Conservation (phyloP, 73 alveolate species). For the Tetrahymena elliotti region DNA sequence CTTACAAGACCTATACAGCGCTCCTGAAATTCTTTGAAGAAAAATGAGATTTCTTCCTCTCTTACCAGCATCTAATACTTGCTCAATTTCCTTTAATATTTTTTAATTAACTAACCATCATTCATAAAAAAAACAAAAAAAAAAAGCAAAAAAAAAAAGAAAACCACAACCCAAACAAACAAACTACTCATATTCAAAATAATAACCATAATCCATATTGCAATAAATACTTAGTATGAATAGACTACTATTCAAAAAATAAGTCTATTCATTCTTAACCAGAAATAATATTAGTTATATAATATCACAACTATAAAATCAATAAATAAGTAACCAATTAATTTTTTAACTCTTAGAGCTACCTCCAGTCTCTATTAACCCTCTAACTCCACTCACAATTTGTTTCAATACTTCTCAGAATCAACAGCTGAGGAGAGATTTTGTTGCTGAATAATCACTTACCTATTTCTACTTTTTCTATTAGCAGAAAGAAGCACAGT, state of each 20-base stretch:
- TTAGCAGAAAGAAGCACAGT: neutral
- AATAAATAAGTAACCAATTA: neutral
- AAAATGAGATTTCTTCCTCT: neutral
- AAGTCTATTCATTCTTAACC: neutral
- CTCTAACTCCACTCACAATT: neutral
- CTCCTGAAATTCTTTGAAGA: neutral
- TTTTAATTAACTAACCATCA: neutral
- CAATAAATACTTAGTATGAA: neutral
- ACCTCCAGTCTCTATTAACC: neutral
- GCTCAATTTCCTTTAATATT: neutral
- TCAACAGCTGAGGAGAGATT: neutral
- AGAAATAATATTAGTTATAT: neutral
- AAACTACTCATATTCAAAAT: neutral
- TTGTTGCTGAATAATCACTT: neutral
- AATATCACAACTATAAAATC: neutral
- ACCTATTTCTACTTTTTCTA: neutral
- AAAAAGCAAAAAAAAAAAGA: neutral
- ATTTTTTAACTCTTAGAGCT: neutral
- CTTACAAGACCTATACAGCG: neutral
- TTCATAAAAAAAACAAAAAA: neutral
- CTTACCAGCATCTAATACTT: neutral
- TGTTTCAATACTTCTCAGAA: neutral
- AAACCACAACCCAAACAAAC: neutral
- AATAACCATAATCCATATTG: neutral
- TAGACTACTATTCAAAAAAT: neutral